Conservation (phyloP, 176 grass and related monocot genomes). For the Triticum dicoccoides region DNA sequence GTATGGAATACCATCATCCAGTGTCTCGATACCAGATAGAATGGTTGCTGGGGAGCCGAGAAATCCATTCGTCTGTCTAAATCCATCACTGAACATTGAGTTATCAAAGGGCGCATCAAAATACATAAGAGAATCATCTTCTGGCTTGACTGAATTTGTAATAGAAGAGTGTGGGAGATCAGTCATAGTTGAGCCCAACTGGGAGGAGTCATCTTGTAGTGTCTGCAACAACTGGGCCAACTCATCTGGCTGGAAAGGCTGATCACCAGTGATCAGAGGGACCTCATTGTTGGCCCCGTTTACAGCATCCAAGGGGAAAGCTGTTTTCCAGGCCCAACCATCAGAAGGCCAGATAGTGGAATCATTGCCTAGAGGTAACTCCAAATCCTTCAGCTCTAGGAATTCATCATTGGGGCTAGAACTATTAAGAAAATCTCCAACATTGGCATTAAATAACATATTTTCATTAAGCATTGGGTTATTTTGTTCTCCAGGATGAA, state of each 20-base stretch:
- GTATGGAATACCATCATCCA: conserved; percentile 56
- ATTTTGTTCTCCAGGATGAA: conserved; percentile 33
- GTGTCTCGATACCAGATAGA: conserved; percentile 46
- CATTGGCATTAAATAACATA: conserved; percentile 28
- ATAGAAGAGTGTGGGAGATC: conserved; percentile 8
- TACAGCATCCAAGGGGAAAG: conserved; percentile 12
- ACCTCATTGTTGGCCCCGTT: conserved; percentile 38
- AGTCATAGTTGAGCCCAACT: conserved; percentile 25
- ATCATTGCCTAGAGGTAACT: conserved; percentile 27
- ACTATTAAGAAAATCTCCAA: conserved; percentile 21
- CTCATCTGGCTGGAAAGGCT: conserved; percentile 36
- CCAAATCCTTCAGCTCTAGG: conserved; percentile 72
- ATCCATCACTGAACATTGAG: conserved; percentile 40
- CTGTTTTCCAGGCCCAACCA: conserved; percentile 34
- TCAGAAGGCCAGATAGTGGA: conserved; percentile 46
- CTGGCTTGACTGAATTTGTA: conserved; percentile 40
- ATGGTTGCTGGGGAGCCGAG: conserved; percentile 37
- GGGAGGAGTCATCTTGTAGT: conserved; percentile 40
- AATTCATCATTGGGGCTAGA: conserved; percentile 57
- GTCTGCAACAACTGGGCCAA: conserved; percentile 40
- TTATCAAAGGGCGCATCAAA: conserved; percentile 63
- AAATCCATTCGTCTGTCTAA: conserved; percentile 46
- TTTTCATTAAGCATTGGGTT: conserved; percentile 9
- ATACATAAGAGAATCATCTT: conserved; percentile 45
- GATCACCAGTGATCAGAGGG: conserved; percentile 25